Conservation (phyloP, 805 yeast genomes). For the Limtongia smithiae region DNA sequence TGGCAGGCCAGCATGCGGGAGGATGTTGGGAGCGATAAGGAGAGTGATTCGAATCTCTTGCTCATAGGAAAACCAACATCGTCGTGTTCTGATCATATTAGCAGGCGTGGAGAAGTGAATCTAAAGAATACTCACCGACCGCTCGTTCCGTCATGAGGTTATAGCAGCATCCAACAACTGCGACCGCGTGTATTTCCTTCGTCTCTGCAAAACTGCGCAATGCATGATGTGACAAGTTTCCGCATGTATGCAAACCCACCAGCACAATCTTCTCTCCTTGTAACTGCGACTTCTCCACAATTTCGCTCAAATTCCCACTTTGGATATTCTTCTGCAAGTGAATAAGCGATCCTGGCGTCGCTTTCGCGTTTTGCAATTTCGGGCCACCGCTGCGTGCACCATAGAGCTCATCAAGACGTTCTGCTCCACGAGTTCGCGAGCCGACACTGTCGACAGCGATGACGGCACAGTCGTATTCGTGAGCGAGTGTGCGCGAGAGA, state of each 20-base stretch:
- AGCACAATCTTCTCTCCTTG: constrained; percentile 12
- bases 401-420: constrained; percentile 20
- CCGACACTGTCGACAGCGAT: constrained; percentile 27
- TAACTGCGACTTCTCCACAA: constrained; percentile 12
- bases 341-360: constrained; percentile 11
- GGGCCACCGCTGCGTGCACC: constrained; percentile 17
- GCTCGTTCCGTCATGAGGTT: constrained; percentile 27
- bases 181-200: constrained; percentile 21
- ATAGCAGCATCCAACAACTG: constrained; percentile 32
- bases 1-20: constrained; percentile 32
- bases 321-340: constrained; percentile 20
- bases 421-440: constrained; percentile 25
- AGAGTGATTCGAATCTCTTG: constrained; percentile 4
- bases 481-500: constrained; percentile 27
- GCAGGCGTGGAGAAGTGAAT: no score
- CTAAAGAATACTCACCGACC: constrained; percentile 1
- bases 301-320: constrained; percentile 14
- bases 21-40: constrained; percentile 18
- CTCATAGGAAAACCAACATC: constrained; percentile 27
- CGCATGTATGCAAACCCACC: constrained; percentile 31
- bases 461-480: constrained; percentile 20
- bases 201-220: constrained; percentile 25
- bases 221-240: constrained; percentile 28
- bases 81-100: constrained; percentile 7
- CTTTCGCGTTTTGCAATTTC: not conserved